These are phyloP conservation scores for Aspergillus cavernicola DNA, from an alignment of 495 filamentous ascomycete species.

Conservation along the genomic window DNA sequence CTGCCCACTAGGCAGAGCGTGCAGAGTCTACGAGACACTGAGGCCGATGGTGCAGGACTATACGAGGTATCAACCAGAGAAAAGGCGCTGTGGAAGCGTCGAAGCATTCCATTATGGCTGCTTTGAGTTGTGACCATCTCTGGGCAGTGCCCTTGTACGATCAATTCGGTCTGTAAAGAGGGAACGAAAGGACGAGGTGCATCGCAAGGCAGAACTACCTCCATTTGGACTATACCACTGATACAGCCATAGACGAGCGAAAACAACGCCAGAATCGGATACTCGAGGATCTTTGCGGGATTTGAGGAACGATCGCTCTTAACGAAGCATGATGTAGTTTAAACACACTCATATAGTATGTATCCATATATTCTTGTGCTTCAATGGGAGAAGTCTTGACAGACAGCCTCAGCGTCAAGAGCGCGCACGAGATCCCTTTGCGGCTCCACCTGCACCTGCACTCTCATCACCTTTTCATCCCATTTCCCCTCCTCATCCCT, in stretches of 20 bases:
- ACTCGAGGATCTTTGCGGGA: not conserved
- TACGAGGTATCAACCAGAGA: not conserved
- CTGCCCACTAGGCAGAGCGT: not conserved
- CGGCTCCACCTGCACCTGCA: not conserved
- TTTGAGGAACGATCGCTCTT: too few species aligned
- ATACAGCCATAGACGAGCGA: too few species aligned
- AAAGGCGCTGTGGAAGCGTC: not conserved
- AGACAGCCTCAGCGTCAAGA: conserved; percentile 9
- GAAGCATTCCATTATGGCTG: conserved; percentile 7
- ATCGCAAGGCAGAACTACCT: too few species aligned
- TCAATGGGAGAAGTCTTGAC: not conserved
- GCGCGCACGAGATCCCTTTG: not conserved
- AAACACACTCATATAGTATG: not conserved
- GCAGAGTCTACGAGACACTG: not conserved
- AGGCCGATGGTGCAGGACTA: not conserved
- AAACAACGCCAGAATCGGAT: not conserved
- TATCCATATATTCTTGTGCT: not conserved
- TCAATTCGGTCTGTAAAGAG: too few species aligned
- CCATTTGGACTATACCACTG: too few species aligned
- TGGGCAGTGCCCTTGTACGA: too few species aligned
- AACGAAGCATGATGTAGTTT: too few species aligned
- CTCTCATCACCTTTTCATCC: not conserved
- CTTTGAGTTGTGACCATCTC: conserved; percentile 1
- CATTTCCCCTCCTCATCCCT: not conserved
- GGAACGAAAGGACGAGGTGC: too few species aligned